Percentiles rank a stretch among this genome's conserved stretches.
Conservation (phyloP, 2,329 filamentous ascomycete species). For the Exserohilum turcica region DNA sequence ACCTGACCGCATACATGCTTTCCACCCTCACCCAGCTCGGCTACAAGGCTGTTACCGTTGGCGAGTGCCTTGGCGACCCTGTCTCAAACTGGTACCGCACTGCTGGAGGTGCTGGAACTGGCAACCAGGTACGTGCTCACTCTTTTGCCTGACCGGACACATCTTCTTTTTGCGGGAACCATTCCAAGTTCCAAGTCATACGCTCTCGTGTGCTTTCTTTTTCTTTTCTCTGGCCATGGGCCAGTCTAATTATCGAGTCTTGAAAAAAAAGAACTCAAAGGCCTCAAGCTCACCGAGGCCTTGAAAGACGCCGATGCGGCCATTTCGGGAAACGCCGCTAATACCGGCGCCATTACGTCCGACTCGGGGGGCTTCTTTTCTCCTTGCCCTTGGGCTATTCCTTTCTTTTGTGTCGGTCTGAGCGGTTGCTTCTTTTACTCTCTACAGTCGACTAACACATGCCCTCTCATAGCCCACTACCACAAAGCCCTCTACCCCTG, state of each 20-base stretch:
- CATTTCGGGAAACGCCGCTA: neutral
- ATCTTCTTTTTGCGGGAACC: neutral
- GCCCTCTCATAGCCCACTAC: neutral
- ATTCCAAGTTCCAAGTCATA: neutral
- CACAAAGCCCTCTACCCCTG: slow-evolving; percentile 1
- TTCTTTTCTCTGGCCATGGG: slow-evolving; percentile 7
- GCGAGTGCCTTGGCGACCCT: slow-evolving; percentile 56
- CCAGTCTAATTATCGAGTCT: slow-evolving; percentile 1
- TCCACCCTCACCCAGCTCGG: slow-evolving; percentile 44
- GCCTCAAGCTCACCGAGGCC: neutral
- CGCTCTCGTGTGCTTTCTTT: slow-evolving; percentile 2
- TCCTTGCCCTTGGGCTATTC: slow-evolving; percentile 5
- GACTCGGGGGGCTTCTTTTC: neutral
- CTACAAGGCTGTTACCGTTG: slow-evolving; percentile 54
- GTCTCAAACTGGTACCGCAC: slow-evolving; percentile 56
- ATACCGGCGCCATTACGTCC: neutral
- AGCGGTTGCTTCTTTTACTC: neutral
- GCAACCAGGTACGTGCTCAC: slow-evolving; percentile 13
- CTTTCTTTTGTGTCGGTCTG: neutral
- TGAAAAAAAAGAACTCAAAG: neutral
- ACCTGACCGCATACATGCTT: slow-evolving; percentile 53
- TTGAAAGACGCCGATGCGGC: neutral
- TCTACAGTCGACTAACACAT: slow-evolving; percentile 9
- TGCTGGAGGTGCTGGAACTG: slow-evolving; percentile 44
- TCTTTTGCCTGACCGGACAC: slow-evolving; percentile 9